Evolutionary conservation across 257 asterid genomes (phyloP), one percentile per base, ranked within the genome.

Genomic region (Salvia rosmarinus): DNA sequence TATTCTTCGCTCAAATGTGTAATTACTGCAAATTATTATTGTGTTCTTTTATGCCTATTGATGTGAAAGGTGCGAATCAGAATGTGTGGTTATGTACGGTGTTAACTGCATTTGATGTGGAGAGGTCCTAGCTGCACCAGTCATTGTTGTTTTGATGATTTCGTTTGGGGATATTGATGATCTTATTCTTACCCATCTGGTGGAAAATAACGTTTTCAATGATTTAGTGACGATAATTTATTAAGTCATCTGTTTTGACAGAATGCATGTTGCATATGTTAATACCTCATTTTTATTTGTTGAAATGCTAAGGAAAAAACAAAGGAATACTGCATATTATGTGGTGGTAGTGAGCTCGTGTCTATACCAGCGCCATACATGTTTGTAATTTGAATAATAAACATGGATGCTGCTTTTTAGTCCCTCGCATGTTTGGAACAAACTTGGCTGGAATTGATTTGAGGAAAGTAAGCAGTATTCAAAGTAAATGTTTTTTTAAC

Each of bases 81-180:
- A 28, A 59, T 46, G 3, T 14, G 56, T 25, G 32, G 69, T 71
- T 57, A 56, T 78, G 68, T 62, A 25, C 7, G n/a, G 51, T 50
- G 4, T 69, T 28, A 68, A 76, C 80, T 72, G 72, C 70, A 63
- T 77, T 79, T 62, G 80, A 67, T 51, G 68, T 20, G 78, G 47
- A 30, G 39, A 49, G 70, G 42, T 47, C 57, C 35, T 25, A 9
- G 62, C 14, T 47, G 9, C 37, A 50, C 52, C 35, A 6, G 32
- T 67, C 30, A 23, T 21, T 37, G 4, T 54, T 56, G 35, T 60
- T 74, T 20, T 46, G 44, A 42, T 68, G 28, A 9, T 46, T 73
- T 23, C 56, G 40, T 44, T 47, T 57, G 64, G 34, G 42, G 39
- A 21, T 46, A 3, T 47, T 47, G 12, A 47, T 58, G 56, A 65